These are phyloP conservation scores for Fusarium dimerum DNA, from an alignment of 2,329 filamentous ascomycete genomes.

Conservation along the genomic window DNA sequence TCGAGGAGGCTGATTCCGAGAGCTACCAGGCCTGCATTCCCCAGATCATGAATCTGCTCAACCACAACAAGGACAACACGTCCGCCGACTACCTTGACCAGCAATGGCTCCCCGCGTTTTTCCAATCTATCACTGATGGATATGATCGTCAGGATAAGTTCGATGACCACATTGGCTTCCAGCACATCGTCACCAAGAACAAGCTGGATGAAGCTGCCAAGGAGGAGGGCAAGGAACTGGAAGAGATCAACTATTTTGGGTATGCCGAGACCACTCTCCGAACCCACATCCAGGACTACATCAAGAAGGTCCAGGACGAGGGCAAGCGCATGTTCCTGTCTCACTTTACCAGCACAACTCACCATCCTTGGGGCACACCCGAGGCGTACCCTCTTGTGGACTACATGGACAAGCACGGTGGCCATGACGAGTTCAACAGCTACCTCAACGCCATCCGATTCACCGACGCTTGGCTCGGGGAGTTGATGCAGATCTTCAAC, in stretches of 20 bases:
- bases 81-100: slow-evolving; percentile 21
- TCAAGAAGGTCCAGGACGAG: slow-evolving; percentile 30
- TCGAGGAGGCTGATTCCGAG: slow-evolving; percentile 42
- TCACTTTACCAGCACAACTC: slow-evolving; percentile 39
- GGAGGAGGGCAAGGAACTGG: slow-evolving; percentile 15
- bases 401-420: slow-evolving; percentile 27
- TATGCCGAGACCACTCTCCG: slow-evolving; percentile 34
- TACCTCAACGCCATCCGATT: slow-evolving; percentile 37
- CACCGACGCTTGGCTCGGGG: slow-evolving; percentile 35
- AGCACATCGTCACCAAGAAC: slow-evolving; percentile 30
- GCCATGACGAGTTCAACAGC: slow-evolving; percentile 33
- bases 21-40: slow-evolving; percentile 48
- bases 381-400: slow-evolving; percentile 22
- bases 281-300: slow-evolving; percentile 33
- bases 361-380: slow-evolving; percentile 34
- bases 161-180: slow-evolving; percentile 35
- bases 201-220: slow-evolving; percentile 24
- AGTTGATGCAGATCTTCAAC: slow-evolving; percentile 34
- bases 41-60: slow-evolving; percentile 39
- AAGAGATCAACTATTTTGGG: slow-evolving; percentile 37
- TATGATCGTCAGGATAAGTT: slow-evolving; percentile 38
- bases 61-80: slow-evolving; percentile 26
- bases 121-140: slow-evolving; percentile 38
- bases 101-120: slow-evolving; percentile 36
- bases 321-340: slow-evolving; percentile 38